Percentiles rank a stretch among this genome's conserved stretches.
These are phyloP conservation scores for Solanum bulbocastanum DNA, from an alignment of 257 asterid genomes.

Conservation along the genomic window DNA sequence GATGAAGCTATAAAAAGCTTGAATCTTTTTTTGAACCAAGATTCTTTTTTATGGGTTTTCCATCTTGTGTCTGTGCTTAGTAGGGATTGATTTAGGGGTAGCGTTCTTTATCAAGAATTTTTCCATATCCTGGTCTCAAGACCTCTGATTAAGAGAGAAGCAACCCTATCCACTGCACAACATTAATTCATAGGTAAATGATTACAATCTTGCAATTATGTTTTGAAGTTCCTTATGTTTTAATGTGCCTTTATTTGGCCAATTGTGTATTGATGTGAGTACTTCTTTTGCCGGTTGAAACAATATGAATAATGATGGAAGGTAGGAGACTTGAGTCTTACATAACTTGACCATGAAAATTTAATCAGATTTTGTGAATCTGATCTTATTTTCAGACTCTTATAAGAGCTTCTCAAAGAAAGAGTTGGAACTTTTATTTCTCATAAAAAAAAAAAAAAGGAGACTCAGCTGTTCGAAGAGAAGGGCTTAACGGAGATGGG, in stretches of 20 bases:
- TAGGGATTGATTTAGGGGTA: no score
- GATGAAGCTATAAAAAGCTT: constrained; percentile 1
- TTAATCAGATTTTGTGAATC: background rate
- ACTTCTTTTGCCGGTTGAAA: background rate
- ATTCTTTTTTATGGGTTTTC: background rate
- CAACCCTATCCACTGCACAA: no score
- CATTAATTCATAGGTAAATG: background rate
- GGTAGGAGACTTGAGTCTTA: background rate
- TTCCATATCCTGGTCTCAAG: no score
- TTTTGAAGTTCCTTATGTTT: background rate
- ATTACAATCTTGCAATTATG: background rate
- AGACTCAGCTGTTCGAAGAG: background rate
- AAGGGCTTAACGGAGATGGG: constrained; percentile 33
- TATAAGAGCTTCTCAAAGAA: background rate
- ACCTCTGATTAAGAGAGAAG: background rate
- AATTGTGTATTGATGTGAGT: background rate
- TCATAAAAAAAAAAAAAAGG: background rate
- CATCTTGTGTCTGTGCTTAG: no score
- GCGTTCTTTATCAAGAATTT: no score
- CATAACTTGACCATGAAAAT: background rate
- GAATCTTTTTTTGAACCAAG: constrained; percentile 12
- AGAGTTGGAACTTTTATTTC: background rate
- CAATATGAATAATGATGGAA: background rate
- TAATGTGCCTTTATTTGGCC: background rate
- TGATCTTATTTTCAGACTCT: background rate